These are phyloP conservation scores for Drechslerella stenobrocha DNA, from an alignment of 2,329 filamentous ascomycete species.

Conservation along the genomic window DNA sequence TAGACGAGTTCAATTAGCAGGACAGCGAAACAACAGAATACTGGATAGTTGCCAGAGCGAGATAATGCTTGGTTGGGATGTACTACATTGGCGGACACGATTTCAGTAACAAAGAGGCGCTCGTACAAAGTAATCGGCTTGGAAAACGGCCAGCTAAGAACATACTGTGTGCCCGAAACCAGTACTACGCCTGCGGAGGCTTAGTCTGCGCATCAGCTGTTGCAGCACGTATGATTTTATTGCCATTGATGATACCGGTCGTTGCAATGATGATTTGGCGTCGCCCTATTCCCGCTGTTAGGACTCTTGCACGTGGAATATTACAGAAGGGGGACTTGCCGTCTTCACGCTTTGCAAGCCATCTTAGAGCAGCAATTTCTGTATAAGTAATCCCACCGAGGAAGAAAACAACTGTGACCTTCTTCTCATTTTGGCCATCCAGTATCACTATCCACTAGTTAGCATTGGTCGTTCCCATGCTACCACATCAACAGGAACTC, in stretches of 20 bases:
- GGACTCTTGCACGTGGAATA: not conserved
- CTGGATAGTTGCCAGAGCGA: no score
- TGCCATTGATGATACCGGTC: slow-evolving; percentile 86
- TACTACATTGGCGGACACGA: no score
- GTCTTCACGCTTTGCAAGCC: slow-evolving; percentile 82
- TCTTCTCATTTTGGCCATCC: slow-evolving; percentile 72
- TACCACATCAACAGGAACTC: slow-evolving; percentile 16
- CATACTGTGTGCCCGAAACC: no score
- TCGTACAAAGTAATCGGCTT: no score
- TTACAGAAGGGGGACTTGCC: slow-evolving; percentile 27
- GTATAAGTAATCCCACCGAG: slow-evolving; percentile 95
- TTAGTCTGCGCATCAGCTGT: slow-evolving; percentile 62
- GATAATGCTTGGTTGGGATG: no score
- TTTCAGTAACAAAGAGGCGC: no score
- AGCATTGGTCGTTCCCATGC: not conserved
- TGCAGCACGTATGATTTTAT: slow-evolving; percentile 82
- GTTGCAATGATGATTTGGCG: slow-evolving; percentile 89
- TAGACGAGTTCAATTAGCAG: no score
- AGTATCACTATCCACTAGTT: slow-evolving; percentile 59
- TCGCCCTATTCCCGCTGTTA: no score
- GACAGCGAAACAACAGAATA: no score
- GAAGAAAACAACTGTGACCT: slow-evolving; percentile 95
- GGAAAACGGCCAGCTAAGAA: no score
- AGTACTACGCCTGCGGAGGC: not conserved
- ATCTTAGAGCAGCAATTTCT: slow-evolving; percentile 89